Conservation (phyloP, 1,284 basidiomycete species). For the Heterobasidion occidentale region DNA sequence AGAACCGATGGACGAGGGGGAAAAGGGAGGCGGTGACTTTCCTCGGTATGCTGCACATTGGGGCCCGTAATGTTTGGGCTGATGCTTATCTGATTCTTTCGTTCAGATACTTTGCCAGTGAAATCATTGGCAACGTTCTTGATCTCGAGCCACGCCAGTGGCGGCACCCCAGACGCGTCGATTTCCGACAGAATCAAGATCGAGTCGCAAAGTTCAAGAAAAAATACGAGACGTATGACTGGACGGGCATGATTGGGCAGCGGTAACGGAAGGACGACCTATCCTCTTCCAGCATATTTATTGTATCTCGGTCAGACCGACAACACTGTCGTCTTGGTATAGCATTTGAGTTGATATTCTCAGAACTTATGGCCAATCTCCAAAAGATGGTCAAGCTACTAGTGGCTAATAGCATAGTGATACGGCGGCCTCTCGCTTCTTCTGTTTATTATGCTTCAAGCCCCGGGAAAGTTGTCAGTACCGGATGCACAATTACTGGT, state of each 20-base stretch:
- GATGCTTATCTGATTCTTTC: background rate
- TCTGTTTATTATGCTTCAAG: no score
- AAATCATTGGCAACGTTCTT: conserved; percentile 90
- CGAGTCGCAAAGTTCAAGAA: conserved; percentile 62
- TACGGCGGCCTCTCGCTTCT: no score
- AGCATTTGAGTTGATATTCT: no score
- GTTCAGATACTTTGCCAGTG: conserved; percentile 86
- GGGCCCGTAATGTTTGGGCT: conserved; percentile 1
- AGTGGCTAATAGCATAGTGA: no score
- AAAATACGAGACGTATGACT: conserved; percentile 68
- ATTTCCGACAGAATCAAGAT: conserved; percentile 63
- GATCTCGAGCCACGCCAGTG: conserved; percentile 86
- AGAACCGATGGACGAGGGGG: conserved; percentile 69
- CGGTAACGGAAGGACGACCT: background rate
- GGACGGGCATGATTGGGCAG: conserved; percentile 65
- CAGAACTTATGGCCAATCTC: no score
- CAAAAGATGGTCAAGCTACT: no score
- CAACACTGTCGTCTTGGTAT: no score
- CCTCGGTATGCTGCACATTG: conserved; percentile 53
- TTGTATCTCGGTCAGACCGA: no score
- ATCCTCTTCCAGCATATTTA: no score
- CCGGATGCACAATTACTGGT: no score
- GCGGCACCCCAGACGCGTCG: conserved; percentile 73
- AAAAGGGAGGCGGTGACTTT: conserved; percentile 84
- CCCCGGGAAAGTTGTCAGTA: no score